Evolutionary conservation across 2,329 filamentous ascomycete genomes (phyloP).

Genomic region (Myotisia sp.): DNA sequence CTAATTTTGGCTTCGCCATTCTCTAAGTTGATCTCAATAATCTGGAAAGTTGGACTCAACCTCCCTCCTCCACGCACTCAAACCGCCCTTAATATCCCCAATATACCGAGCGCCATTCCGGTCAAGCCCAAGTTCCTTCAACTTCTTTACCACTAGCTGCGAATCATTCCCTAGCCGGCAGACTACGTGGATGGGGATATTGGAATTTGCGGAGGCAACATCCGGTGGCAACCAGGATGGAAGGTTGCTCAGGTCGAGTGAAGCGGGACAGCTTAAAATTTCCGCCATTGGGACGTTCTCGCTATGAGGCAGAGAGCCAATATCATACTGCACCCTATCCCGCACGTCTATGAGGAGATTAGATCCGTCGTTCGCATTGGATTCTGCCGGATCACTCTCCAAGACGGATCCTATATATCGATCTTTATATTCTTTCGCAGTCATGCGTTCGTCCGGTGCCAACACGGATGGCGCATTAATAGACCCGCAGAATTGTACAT

Average conservation of each 20-base stretch:
- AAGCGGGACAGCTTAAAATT: conserved; percentile 21
- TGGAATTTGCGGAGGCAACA: background rate
- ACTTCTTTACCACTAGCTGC: conserved; percentile 29
- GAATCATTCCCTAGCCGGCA: conserved; percentile 38
- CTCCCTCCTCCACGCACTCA: conserved; percentile 30
- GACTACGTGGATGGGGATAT: conserved; percentile 29
- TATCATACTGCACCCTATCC: conserved; percentile 68
- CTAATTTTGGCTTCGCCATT: background rate
- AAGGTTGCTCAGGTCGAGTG: background rate
- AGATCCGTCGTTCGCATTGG: conserved; percentile 1
- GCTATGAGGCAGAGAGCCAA: conserved; percentile 61
- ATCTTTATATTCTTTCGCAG: conserved; percentile 44
- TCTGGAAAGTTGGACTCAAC: conserved; percentile 30
- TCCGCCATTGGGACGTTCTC: conserved; percentile 43
- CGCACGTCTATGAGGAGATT: conserved; percentile 68
- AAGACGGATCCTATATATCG: conserved; percentile 6
- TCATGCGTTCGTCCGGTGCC: conserved; percentile 50
- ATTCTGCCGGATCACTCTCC: background rate
- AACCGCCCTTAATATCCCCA: conserved; percentile 30
- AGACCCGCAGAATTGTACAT: conserved; percentile 71
- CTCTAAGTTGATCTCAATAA: conserved; percentile 17
- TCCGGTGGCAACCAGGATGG: background rate
- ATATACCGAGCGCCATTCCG: conserved; percentile 22
- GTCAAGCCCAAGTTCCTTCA: conserved; percentile 28
- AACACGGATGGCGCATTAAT: conserved; percentile 43